Evolutionary conservation across 1,284 basidiomycete species (phyloP), one percentile per base, ranked within the genome.

Genomic region (Ganoderma multipileum): DNA sequence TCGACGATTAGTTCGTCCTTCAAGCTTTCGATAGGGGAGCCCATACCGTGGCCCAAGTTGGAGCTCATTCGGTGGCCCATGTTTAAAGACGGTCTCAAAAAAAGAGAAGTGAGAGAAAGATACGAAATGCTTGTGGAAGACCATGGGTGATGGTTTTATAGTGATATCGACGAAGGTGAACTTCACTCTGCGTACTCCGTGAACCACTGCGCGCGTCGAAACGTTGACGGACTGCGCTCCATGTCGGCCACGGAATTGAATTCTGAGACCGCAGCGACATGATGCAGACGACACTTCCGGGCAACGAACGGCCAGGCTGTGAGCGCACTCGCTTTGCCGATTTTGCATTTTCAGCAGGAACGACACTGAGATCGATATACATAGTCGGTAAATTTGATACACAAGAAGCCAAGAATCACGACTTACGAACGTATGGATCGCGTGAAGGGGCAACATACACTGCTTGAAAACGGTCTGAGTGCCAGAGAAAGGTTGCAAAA

Each of bases 41-140:
- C 36, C 61, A 36, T 50, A 63, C 58, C 39, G 36, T 60, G 3
- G n/a, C 58, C 58, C 36, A 60, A 39, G 58, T 42, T 60, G 23
- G 58, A 60, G 39, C 58, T 60, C 58, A 60, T 60, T 41, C 23
- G 33, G 36, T 63, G 62, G 26, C 61, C 50, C 61, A 63, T 63
- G 12, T 30, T 38, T 23, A n/a, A 39, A 38, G 3, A 11, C 14
- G 16, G 28, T 47, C 12, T 16, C 26, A 20, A 52, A 41, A 61
- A 61, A 65, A 44, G 55, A 71, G 67, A 12, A 14, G 38, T 11
- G 57, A 65, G 11, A 78, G 12, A 30, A 26, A 9, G 57, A 33
- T n/a, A 14, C 36, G 11, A 39, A 60, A 41, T 60, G 58, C 18
- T 20, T 16, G 4, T 16, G 23, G 39, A 60, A n/a, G 58, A 39